phyloP scores from a whole-genome alignment of 331 rosid genomes.

The Pyracantha coccinea region DNA sequence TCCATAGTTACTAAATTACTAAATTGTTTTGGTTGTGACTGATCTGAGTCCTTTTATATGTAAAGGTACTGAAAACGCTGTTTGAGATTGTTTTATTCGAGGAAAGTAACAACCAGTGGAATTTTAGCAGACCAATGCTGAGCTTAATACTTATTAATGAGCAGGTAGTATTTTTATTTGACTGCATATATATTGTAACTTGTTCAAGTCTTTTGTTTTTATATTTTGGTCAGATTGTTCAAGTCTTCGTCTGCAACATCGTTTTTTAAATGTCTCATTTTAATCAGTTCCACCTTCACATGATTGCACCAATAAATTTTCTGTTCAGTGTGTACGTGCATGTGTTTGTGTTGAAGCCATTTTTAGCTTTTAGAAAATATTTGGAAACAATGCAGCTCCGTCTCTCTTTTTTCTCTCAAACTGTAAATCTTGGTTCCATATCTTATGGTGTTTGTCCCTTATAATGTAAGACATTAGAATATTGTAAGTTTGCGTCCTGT shows the following conservation, averaged over 20 bases:
- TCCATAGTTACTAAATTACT: background rate
- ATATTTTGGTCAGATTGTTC: background rate
- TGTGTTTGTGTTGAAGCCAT: background rate
- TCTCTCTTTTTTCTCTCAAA: background rate
- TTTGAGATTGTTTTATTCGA: slow-evolving; percentile 89
- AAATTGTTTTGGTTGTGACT: background rate
- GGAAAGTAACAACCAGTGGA: slow-evolving; percentile 87
- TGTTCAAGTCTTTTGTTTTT: background rate
- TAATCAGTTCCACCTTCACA: background rate
- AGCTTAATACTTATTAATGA: slow-evolving; percentile 80
- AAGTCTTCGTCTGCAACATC: background rate
- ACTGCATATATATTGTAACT: background rate
- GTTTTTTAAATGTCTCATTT: background rate
- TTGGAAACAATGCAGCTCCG: background rate
- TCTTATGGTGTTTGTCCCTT: too few species aligned
- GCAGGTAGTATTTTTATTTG: slow-evolving; percentile 43
- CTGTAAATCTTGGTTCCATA: background rate
- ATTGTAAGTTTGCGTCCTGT: background rate
- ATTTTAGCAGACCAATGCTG: slow-evolving; percentile 88
- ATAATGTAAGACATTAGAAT: background rate
- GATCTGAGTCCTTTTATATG: background rate
- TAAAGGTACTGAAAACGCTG: slow-evolving; percentile 73
- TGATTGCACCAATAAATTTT: background rate
- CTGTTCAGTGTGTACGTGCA: background rate
- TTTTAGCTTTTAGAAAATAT: background rate